Evolutionary conservation across 2,329 filamentous ascomycete species (phyloP).

Genomic region (Tolypocladium pustulatum): DNA sequence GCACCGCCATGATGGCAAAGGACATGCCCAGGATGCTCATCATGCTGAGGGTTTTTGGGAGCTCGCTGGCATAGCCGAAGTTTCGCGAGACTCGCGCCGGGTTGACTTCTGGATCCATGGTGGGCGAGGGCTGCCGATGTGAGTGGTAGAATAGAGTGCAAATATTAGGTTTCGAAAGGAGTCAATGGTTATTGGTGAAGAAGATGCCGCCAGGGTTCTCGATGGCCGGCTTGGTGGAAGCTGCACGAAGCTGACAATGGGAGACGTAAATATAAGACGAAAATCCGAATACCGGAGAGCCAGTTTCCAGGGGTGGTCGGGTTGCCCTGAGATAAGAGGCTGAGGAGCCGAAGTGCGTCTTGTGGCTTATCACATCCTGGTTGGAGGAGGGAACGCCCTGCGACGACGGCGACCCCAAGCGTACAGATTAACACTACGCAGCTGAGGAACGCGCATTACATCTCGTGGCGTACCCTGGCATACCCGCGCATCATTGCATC

Average conservation of each 20-base stretch:
- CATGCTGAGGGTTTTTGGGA: conserved; percentile 39
- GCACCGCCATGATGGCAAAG: conserved; percentile 40
- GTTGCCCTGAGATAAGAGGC: not conserved
- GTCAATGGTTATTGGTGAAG: not conserved
- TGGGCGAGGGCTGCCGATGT: not conserved
- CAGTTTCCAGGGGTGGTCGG: not conserved
- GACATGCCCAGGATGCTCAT: conserved; percentile 37
- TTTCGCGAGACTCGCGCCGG: not conserved
- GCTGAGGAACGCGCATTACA: not conserved
- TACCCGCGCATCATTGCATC: not conserved
- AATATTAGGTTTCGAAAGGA: not conserved
- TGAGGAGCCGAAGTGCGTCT: not conserved
- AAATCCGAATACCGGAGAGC: not conserved
- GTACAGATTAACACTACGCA: not conserved
- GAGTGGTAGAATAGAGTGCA: not conserved
- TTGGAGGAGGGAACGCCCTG: not conserved
- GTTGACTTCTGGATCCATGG: not conserved
- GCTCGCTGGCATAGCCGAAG: conserved; percentile 38
- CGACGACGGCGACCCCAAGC: not conserved
- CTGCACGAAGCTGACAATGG: not conserved
- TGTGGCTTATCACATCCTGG: not conserved
- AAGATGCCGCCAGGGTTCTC: not conserved
- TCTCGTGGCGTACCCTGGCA: not conserved
- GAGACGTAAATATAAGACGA: not conserved
- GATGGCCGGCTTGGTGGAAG: not conserved